Base-by-base conservation (phyloP, 176 grass and related monocot species). In the Puccinellia tenuiflora region DNA sequence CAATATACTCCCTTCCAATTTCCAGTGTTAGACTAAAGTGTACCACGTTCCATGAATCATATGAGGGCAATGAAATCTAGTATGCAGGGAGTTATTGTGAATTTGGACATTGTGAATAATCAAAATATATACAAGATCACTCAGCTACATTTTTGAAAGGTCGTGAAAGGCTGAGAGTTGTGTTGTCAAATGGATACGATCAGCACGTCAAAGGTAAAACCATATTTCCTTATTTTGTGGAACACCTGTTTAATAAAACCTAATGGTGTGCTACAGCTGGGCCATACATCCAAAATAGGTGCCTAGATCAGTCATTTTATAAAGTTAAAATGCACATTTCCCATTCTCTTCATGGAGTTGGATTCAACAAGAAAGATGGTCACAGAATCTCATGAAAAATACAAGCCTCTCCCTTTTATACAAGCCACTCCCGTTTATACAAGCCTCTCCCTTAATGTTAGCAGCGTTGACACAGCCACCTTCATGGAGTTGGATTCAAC, bases 401-500 rank as follows among this genome's bases (percentile, higher is more conserved):
- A 72, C 8, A 40, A 77, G 20, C 21, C 34, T 3, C 57, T 40
- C n/a, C n/a, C n/a, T n/a, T n/a, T n/a, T n/a, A n/a, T n/a, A n/a
- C n/a, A n/a, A n/a, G n/a, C 12, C 43, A 46, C 13, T 46, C 52
- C 34, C 7, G 22, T 26, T 59, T 77, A 68, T 59, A 68, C 21
- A 80, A 53, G 78, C 20, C 11, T 76, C n/a, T 76, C 42, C 47
- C n/a, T 76, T 24, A 7, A 66, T 75, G 54, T 17, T 12, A n/a
- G 26, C 59, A 38, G 7, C 9, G 38, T 50, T 29, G 24, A 86
- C 33, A 73, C 2, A 21, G 39, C n/a, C 9, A 80, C 17, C 15
- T 80, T 64, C 42, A 29, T 74, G 12, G 68, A 65, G 10, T 75
- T 87, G 20, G 37, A 48, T 37, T 79, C 30, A 61, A 73, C 61